Base-by-base conservation (phyloP, 23 red algal genomes). In the Gracilaria gracilis region DNA sequence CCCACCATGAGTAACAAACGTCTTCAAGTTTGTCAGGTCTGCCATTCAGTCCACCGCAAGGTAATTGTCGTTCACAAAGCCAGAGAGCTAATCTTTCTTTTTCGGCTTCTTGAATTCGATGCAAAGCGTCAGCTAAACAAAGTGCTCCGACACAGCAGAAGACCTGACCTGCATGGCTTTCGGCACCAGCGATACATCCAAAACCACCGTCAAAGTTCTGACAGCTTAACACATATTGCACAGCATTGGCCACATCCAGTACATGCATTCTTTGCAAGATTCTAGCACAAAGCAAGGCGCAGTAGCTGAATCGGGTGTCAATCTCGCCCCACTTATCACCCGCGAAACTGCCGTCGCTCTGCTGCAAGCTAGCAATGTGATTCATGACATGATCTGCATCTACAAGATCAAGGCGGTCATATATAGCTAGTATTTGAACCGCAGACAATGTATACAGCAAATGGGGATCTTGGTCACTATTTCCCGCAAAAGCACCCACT, bases 1-100 rank as follows among this genome's bases (percentile, higher is more conserved):
- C 97, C 97, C 97, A 99, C 97, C 97, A 99, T 4, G 93, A 95
- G 69, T 99, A 99, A 72, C 97, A 99, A 8, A 99, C 97, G 61
- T 99, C 97, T 72, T 93, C 93, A 70, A 90, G 80, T 84, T 99
- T 99, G 67, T 99, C 97, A 31, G 97, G 97, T 49, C 97, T 91
- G 7, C 97, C 97, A 69, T 99, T 99, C 72, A 99, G 89, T 24
- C 97, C 97, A 5, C 97, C 97, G 55, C 89, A 93, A 23, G 70
- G 85, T 53, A 99, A 75, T 57, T 99, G 97, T 33, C 97, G 44
- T 32, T 93, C 78, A 49, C 88, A 90, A 35, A 99, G 88, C 97
- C 97, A 99, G 48, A 79, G 65, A 33, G 89, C 85, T 32, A 95
- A 73, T 71, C 67, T 33, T 62, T 97, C 90, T 42, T 50, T 59